Evolutionary conservation across 768 basidiomycete genomes (phyloP), one percentile per base, ranked within the genome.

Genomic region (Amanita molliuscula): DNA sequence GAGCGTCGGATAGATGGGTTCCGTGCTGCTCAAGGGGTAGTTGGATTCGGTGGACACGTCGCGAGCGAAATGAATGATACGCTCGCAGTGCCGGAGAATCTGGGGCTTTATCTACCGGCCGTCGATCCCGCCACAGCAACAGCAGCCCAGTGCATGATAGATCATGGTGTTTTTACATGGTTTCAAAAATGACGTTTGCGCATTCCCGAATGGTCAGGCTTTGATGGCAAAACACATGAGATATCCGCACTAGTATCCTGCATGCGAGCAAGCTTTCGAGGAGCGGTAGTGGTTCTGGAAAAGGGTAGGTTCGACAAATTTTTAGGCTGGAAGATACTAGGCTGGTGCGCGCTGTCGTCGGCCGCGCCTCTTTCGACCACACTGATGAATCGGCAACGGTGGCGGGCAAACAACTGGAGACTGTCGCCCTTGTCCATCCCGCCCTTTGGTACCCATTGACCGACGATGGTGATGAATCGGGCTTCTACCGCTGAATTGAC

Each of bases 31-130:
- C 75, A 93, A 52, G 94, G 93, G 1, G 76, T 80, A 21, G 94
- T 96, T 45, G 73, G 90, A 49, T 95, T 96, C 58, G 94, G 95
- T 47, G 94, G 94, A 16, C 72, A 76, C 51, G 67, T 94, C 55
- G 75, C 75, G 51, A 81, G 74, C 48, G 74, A 84, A 47, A 69
- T 78, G n/a, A 79, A 88, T 56, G 76, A 80, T n/a, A 72, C 70
- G 7, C 69, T 89, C 36, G 85, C 87, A 13, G 54, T 84, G 6
- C 78, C 88, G 7, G 88, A 92, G 58, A 87, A 84, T 58, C 61
- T 91, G 42, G 89, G 88, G 11, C 67, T 75, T 34, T 61, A 73
- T 50, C 55, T 74, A 13, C 49, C 49, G 25, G 49, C 41, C n/a
- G n/a, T 44, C 9, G 49, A 50, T 31, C 41, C n/a, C n/a, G 9